phyloP scores from a whole-genome alignment of 805 yeast species.

The Tanozyma kutaoensis region DNA sequence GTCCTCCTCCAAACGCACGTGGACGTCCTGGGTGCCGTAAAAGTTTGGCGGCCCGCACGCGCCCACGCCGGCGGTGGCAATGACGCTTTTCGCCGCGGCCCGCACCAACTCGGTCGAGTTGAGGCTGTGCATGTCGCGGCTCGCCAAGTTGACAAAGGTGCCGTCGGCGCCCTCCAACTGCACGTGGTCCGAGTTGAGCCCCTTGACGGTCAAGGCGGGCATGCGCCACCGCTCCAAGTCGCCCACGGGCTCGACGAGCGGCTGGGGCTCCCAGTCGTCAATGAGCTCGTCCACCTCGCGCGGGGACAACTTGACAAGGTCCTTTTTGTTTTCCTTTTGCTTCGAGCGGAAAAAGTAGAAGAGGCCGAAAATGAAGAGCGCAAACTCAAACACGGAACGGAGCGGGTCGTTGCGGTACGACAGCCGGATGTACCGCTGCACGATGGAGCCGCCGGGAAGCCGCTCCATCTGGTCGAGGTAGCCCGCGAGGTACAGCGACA shows the following conservation, averaged over 20 bases:
- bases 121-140: constrained; percentile 60
- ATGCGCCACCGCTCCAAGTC: constrained; percentile 49
- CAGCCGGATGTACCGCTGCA: constrained; percentile 61
- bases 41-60: constrained; percentile 98
- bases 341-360: constrained; percentile 71
- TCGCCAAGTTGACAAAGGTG: constrained; percentile 50
- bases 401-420: constrained; percentile 92
- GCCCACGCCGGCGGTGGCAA: constrained; percentile 79
- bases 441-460: constrained; percentile 44
- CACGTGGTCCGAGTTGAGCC: constrained; percentile 33
- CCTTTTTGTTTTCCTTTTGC: constrained; percentile 63
- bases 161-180: constrained; percentile 11
- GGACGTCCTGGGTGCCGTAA: constrained; percentile 91
- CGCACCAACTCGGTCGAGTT: constrained; percentile 33
- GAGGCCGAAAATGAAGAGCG: constrained; percentile 68
- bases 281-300: constrained; percentile 71
- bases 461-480: constrained; percentile 11
- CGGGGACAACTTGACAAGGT: constrained; percentile 44
- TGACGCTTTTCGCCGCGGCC: constrained; percentile 40
- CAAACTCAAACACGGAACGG: constrained; percentile 70
- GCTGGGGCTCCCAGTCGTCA: constrained; percentile 88
- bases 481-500: too few relatives aligned
- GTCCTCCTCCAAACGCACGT: constrained; percentile 63
- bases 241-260: constrained; percentile 47
- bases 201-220: constrained; percentile 39